phyloP scores from a whole-genome alignment of 208 protist genomes.

The Phytomonas sp. region DNA sequence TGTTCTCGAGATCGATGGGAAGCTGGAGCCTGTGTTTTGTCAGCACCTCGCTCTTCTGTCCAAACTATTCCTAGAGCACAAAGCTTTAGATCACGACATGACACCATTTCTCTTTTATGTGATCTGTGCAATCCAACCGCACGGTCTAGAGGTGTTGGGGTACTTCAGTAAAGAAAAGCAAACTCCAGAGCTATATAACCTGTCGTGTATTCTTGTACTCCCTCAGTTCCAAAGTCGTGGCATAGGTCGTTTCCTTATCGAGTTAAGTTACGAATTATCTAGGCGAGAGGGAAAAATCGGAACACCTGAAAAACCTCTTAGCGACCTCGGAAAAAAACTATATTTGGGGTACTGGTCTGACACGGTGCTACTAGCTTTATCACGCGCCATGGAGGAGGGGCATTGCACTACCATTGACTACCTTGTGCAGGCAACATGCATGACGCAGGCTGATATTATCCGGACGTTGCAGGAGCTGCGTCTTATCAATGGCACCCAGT shows the following conservation, averaged over 20 bases:
- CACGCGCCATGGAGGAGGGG: constrained; percentile 65
- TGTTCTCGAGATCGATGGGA: constrained; percentile 97
- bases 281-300: constrained; percentile 94
- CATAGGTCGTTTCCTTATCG: constrained; percentile 98
- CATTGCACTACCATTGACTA: constrained; percentile 74
- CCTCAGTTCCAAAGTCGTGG: constrained; percentile 94
- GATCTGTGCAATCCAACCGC: constrained; percentile 89
- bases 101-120: constrained; percentile 99
- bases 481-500: constrained; percentile 48
- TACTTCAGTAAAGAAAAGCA: constrained; percentile 99
- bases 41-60: constrained; percentile 98
- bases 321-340: constrained; percentile 95
- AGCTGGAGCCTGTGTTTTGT: constrained; percentile 95
- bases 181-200: constrained; percentile 95
- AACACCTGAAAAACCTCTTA: constrained; percentile 98
- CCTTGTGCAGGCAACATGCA: constrained; percentile 70
- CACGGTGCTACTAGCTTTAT: constrained; percentile 73
- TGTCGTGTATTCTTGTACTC: constrained; percentile 98
- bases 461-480: constrained; percentile 63
- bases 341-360: constrained; percentile 93
- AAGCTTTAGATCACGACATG: constrained; percentile 99
- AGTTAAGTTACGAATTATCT: constrained; percentile 97
- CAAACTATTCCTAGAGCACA: constrained; percentile 99
- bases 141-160: constrained; percentile 94
- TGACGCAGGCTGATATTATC: constrained; percentile 68